Percentiles rank a stretch among this genome's conserved stretches.
Conservation (phyloP, 257 asterid genomes). For the Leptodermis oblonga region DNA sequence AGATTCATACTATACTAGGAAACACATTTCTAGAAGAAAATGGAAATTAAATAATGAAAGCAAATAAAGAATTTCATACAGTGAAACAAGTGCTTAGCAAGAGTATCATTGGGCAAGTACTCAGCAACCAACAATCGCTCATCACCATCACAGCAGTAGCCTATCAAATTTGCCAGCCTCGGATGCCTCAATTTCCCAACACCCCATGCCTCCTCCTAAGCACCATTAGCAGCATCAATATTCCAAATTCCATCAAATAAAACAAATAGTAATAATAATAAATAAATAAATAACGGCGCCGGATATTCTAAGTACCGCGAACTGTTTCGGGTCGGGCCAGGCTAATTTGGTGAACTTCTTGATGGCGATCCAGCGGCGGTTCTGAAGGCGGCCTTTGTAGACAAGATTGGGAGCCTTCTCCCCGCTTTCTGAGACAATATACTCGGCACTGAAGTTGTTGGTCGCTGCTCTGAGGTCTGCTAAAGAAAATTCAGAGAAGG, state of each 20-base stretch:
- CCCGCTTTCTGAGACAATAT: constrained; percentile 89
- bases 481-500: constrained; percentile 75
- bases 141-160: constrained; percentile 95
- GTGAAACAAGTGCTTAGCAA: constrained; percentile 91
- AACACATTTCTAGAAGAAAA: not conserved
- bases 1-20: not conserved
- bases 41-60: not conserved
- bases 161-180: constrained; percentile 93
- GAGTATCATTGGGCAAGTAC: constrained; percentile 96
- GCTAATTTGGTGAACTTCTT: constrained; percentile 84
- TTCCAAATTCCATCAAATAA: not conserved
- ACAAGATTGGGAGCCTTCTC: constrained; percentile 93
- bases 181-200: constrained; percentile 94
- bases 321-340: constrained; percentile 97
- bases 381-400: constrained; percentile 73
- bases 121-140: constrained; percentile 98
- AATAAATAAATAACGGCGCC: not conserved
- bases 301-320: constrained; percentile 58
- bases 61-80: constrained; percentile 40
- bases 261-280: constrained; percentile 1
- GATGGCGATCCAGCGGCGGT: constrained; percentile 88
- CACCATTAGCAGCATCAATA: not conserved
- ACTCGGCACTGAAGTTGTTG: constrained; percentile 79
- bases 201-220: constrained; percentile 88
- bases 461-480: constrained; percentile 82